Percentiles rank a stretch among this genome's conserved stretches.
Conservation (phyloP, 345 rosid species). For the Citrus trifoliata region DNA sequence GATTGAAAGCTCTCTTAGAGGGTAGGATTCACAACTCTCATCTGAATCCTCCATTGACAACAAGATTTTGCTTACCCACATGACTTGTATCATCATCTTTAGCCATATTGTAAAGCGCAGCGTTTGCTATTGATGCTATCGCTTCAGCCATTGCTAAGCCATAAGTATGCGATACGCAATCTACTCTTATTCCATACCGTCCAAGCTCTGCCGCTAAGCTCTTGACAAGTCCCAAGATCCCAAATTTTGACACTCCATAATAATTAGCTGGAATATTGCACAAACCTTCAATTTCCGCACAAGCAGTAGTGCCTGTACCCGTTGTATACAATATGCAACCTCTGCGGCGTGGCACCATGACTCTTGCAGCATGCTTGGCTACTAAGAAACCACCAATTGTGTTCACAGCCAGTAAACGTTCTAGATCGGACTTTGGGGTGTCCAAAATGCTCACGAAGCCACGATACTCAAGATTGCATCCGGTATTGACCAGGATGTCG, state of each 20-base stretch:
- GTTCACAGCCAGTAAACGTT: neutral
- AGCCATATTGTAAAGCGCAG: neutral
- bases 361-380: neutral
- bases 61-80: neutral
- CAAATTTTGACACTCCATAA: neutral
- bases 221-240: neutral
- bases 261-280: neutral
- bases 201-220: neutral
- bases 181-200: neutral
- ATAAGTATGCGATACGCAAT: neutral
- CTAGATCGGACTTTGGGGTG: neutral
- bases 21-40: neutral
- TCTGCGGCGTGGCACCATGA: neutral
- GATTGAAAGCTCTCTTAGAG: too few relatives aligned
- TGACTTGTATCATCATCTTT: neutral
- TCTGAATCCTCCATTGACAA: neutral
- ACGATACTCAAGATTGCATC: too few relatives aligned
- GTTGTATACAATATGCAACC: neutral
- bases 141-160: neutral
- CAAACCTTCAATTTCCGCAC: neutral
- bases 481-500: too few relatives aligned
- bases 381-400: neutral
- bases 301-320: neutral
- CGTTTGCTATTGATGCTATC: neutral
- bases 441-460: too few relatives aligned